phyloP scores from a whole-genome alignment of 83 land plant genomes.

The Picea abies region DNA sequence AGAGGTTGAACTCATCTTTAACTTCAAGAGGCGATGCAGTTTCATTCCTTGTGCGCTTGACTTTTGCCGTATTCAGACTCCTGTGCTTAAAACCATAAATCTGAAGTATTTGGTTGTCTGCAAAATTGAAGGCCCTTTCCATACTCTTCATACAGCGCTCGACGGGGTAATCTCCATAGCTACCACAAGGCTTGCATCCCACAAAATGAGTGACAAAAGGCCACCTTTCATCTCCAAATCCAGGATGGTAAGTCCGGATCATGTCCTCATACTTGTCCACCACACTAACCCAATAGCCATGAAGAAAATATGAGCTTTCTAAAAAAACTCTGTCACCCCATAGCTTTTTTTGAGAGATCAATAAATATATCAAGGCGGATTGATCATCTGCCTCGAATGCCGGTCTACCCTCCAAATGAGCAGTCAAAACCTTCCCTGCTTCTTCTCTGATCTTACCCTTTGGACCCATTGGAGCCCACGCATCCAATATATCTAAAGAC shows the following conservation, averaged over 20 bases:
- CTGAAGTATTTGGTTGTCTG: slow-evolving; percentile 48
- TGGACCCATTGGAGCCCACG: slow-evolving; percentile 59
- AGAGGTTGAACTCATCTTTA: slow-evolving; percentile 38
- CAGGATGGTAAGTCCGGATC: slow-evolving; percentile 44
- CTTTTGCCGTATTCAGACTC: slow-evolving; percentile 30
- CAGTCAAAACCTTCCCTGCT: slow-evolving; percentile 40
- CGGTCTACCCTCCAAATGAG: slow-evolving; percentile 33
- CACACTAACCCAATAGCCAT: slow-evolving; percentile 45
- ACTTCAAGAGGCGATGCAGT: slow-evolving; percentile 42
- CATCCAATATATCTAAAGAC: slow-evolving; percentile 49
- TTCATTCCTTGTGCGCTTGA: slow-evolving; percentile 50
- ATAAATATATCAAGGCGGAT: slow-evolving; percentile 42
- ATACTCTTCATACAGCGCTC: slow-evolving; percentile 47
- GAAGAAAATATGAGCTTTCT: slow-evolving; percentile 48
- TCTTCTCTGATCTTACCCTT: slow-evolving; percentile 43
- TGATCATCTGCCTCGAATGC: slow-evolving; percentile 55
- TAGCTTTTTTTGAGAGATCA: slow-evolving; percentile 27
- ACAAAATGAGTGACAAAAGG: slow-evolving; percentile 57
- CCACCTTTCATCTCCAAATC: slow-evolving; percentile 48
- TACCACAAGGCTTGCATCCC: slow-evolving; percentile 38
- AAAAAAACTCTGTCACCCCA: slow-evolving; percentile 44
- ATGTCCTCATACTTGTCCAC: slow-evolving; percentile 50
- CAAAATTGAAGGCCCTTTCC: slow-evolving; percentile 65
- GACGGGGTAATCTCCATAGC: slow-evolving; percentile 43
- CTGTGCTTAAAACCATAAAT: slow-evolving; percentile 46